Base-by-base conservation (phyloP, 768 basidiomycete genomes). In the Russula emetica region DNA sequence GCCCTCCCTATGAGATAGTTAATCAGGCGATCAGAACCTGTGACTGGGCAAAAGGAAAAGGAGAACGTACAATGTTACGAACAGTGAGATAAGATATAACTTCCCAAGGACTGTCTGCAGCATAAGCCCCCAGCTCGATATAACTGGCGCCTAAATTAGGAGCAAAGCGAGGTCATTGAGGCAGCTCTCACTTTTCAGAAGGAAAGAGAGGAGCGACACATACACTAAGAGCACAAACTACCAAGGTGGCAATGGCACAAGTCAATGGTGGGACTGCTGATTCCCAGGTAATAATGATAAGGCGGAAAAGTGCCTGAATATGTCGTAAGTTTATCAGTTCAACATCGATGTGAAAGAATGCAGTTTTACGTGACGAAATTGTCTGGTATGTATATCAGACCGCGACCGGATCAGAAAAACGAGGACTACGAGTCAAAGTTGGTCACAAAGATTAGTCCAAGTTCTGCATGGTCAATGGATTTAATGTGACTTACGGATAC, bases 51-150 rank as follows among this genome's bases (percentile, higher is more conserved):
- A 40, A 47, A 9, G 5, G 2, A 5, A 32, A 14, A n/a, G 14
- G 30, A 52, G 24, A 49, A 64, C 72, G 42, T 54, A 73, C 73
- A 74, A 51, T 8, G 71, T 72, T 22, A 69, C 69, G 16, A 74
- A 72, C 0, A 74, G 63, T 1, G 73, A 74, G 24, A 74, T 72
- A 0, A 72, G 70, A 60, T 74, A 74, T 40, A 74, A 62, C 58
- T 74, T 74, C 4, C 73, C 73, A 2, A 74, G 63, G 16, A 74
- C 62, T 6, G 65, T 55, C 49, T 72, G 72, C 44, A 72, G 68
- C 57, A 69, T 67, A 22, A 72, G 62, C 28, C 71, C 68, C 73
- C 73, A 74, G 42, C 67, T 69, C 2, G 51, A 67, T 20, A 64
- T 64, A 10, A 34, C 69, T 45, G 59, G 59, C 18, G 32, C 55